Conservation (phyloP, 371 early-diverging fungal species). For the Cokeromyces recurvatus region DNA sequence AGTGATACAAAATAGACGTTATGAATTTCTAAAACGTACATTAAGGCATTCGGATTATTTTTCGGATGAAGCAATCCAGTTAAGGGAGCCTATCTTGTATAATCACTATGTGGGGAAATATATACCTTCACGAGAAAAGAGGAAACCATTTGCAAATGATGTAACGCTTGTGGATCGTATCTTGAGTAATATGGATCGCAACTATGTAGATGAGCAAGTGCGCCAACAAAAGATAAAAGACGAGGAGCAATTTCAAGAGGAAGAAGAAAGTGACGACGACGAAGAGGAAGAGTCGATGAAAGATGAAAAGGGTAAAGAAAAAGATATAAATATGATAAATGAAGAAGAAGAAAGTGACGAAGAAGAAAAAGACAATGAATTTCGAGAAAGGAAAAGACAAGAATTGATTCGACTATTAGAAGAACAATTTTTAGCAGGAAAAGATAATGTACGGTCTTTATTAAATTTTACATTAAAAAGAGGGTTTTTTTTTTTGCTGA, state of each 20-base stretch:
- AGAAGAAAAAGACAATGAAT: not conserved
- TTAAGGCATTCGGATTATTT: slow-evolving; percentile 40
- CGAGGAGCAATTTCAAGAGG: slow-evolving; percentile 47
- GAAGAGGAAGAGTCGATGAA: slow-evolving; percentile 18
- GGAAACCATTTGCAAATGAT: slow-evolving; percentile 32
- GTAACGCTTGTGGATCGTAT: slow-evolving; percentile 40
- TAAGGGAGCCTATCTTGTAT: slow-evolving; percentile 42
- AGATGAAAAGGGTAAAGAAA: slow-evolving; percentile 3
- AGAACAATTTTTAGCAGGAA: slow-evolving; percentile 42
- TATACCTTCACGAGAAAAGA: slow-evolving; percentile 26
- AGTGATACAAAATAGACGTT: slow-evolving; percentile 38
- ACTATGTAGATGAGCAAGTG: slow-evolving; percentile 28
- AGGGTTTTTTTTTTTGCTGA: too few relatives aligned
- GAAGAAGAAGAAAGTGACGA: not conserved
- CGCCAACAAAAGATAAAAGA: slow-evolving; percentile 25
- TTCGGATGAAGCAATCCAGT: slow-evolving; percentile 40
- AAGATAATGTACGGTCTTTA: slow-evolving; percentile 32
- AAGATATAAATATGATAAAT: not conserved
- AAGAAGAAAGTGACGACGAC: slow-evolving; percentile 42
- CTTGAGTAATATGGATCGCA: slow-evolving; percentile 35
- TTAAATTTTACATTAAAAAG: slow-evolving; percentile 17
- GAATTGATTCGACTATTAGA: slow-evolving; percentile 43
- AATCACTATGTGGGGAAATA: slow-evolving; percentile 46
- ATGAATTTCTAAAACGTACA: slow-evolving; percentile 28
- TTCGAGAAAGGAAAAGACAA: slow-evolving; percentile 27